Conservation (phyloP, 441 rosid species). For the Pelargonium australe region DNA sequence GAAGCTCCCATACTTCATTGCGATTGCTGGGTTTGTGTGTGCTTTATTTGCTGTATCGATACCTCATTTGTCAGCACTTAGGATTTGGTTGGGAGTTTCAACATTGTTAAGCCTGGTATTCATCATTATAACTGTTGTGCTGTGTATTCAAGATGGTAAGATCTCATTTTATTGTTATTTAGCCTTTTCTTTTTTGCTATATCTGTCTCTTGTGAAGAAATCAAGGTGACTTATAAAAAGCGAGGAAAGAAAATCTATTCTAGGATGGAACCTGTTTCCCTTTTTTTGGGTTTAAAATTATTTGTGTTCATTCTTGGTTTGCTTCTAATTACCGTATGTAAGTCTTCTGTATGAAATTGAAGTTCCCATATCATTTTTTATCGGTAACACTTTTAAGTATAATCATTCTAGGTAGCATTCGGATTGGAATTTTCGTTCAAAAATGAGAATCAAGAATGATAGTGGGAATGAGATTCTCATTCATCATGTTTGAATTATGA, state of each 20-base stretch:
- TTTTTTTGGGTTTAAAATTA: not conserved
- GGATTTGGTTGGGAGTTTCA: conserved; percentile 80
- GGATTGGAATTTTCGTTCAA: too few species aligned
- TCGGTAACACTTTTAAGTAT: not conserved
- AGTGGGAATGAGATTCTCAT: too few species aligned
- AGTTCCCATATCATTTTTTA: not conserved
- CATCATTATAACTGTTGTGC: conserved; percentile 45
- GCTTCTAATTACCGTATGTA: not conserved
- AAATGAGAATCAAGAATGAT: too few species aligned
- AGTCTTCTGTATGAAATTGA: not conserved
- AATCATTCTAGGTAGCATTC: not conserved
- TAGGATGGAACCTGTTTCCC: too few species aligned
- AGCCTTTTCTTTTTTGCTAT: not conserved
- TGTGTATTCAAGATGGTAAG: conserved; percentile 65
- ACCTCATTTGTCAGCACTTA: conserved; percentile 80
- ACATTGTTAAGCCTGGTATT: conserved; percentile 64
- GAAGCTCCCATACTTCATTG: conserved; percentile 78
- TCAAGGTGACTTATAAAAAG: not conserved
- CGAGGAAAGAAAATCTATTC: too few species aligned
- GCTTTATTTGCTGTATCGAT: conserved; percentile 69
- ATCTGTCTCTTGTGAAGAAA: not conserved
- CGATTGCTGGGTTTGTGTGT: conserved; percentile 70
- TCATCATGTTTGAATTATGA: too few species aligned
- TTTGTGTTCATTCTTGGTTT: not conserved
- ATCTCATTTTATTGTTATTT: not conserved